Evolutionary conservation across 2,329 filamentous ascomycete genomes (phyloP).

Genomic region (Colletotrichum tropicale): DNA sequence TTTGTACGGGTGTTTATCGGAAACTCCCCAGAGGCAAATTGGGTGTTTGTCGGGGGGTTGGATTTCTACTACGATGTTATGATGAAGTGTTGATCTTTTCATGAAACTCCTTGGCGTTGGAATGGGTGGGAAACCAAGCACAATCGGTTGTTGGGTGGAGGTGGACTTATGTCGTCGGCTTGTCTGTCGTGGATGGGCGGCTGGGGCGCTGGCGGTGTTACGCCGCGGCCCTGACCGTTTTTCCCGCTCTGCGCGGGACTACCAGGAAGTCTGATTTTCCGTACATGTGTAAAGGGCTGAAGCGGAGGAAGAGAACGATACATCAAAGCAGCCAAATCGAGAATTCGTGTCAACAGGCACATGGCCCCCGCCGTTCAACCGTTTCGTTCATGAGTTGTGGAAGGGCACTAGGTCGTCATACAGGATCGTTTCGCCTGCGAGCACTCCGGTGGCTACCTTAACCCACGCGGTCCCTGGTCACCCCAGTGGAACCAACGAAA

Average conservation of each 20-base stretch:
- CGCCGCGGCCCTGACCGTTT: background rate
- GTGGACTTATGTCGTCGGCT: background rate
- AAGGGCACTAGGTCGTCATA: background rate
- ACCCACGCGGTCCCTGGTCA: background rate
- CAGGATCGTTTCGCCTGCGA: background rate
- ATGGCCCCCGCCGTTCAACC: background rate
- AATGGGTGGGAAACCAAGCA: conserved; percentile 11
- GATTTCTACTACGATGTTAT: conserved; percentile 19
- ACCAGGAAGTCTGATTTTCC: conserved; percentile 7
- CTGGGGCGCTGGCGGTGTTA: background rate
- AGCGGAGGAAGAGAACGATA: background rate
- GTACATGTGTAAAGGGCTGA: conserved; percentile 10
- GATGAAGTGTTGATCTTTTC: conserved; percentile 20
- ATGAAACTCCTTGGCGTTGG: conserved; percentile 12
- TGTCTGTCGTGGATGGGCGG: background rate
- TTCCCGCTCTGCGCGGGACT: background rate
- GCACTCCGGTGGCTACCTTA: background rate
- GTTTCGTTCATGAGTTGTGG: background rate
- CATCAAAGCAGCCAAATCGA: background rate
- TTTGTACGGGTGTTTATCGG: conserved; percentile 11
- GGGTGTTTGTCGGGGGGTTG: conserved; percentile 8
- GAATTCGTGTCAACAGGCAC: background rate
- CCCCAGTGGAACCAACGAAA: background rate
- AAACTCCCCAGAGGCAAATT: conserved; percentile 2
- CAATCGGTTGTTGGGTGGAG: conserved; percentile 7